Percentiles rank a stretch among this genome's conserved stretches.
Evolutionary conservation across 2,329 filamentous ascomycete genomes (phyloP).

Genomic region (Aspergillus ibericus): DNA sequence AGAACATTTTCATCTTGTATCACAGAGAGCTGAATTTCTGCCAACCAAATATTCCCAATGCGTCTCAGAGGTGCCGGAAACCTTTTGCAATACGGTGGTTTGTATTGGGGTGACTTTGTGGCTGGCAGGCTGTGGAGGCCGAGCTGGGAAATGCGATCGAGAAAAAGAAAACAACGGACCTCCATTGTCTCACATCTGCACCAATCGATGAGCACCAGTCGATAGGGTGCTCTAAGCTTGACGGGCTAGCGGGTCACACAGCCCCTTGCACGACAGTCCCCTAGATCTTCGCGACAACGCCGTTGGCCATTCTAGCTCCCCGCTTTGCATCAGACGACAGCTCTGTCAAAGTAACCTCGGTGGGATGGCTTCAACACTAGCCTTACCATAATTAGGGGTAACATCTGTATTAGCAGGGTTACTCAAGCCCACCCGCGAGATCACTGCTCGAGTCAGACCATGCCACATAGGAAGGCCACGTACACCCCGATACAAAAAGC

Average conservation of each 20-base stretch:
- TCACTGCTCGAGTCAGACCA: slow-evolving; percentile 13
- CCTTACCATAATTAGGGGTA: slow-evolving; percentile 10
- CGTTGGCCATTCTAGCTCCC: slow-evolving; percentile 4
- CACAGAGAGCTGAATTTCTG: slow-evolving; percentile 26
- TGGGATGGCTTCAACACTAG: slow-evolving; percentile 11
- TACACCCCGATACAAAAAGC: not conserved
- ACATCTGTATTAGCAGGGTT: slow-evolving; percentile 8
- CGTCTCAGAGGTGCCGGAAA: slow-evolving; percentile 10
- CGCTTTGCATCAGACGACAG: slow-evolving; percentile 17
- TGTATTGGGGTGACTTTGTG: slow-evolving; percentile 11
- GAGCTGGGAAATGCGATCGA: not conserved
- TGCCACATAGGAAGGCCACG: slow-evolving; percentile 9
- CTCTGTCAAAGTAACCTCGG: not conserved
- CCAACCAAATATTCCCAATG: slow-evolving; percentile 25
- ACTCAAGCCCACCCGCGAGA: slow-evolving; percentile 14
- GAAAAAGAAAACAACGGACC: not conserved
- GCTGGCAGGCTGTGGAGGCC: slow-evolving; percentile 1
- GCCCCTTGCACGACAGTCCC: slow-evolving; percentile 6
- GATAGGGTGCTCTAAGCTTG: not conserved
- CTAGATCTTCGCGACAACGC: not conserved
- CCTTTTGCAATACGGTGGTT: slow-evolving; percentile 12
- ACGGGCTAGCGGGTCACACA: not conserved
- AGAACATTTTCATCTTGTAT: slow-evolving; percentile 30
- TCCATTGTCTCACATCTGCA: not conserved
- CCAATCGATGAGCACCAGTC: not conserved